phyloP scores from a whole-genome alignment of 441 rosid species.

The Populus tomentosa region DNA sequence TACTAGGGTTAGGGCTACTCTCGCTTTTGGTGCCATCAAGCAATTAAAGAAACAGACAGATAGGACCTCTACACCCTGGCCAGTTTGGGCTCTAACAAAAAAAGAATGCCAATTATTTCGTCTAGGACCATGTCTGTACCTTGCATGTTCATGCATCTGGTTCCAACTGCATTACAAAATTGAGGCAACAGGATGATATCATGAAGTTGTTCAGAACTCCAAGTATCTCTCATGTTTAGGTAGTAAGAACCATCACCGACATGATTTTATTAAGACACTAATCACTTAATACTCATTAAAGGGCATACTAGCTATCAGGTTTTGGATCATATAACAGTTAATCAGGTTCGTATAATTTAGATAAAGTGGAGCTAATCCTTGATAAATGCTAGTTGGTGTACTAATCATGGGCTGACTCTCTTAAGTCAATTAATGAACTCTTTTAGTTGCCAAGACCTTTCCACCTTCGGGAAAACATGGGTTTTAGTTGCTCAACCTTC shows the following conservation, averaged over 20 bases:
- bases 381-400: neutral
- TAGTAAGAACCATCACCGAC: neutral
- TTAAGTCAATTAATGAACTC: neutral
- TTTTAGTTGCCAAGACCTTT: neutral
- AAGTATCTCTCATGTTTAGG: neutral
- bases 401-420: neutral
- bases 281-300: neutral
- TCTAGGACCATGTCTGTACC: neutral
- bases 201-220: neutral
- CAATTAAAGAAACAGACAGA: neutral
- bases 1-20: neutral
- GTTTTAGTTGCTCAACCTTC: neutral
- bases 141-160: neutral
- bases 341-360: neutral
- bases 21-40: neutral
- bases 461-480: neutral
- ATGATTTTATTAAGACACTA: neutral
- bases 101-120: neutral
- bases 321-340: neutral
- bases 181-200: neutral
- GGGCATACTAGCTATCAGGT: neutral
- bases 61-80: slow-evolving; percentile 16
- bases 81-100: neutral
- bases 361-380: neutral
- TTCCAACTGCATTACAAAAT: neutral